Evolutionary conservation across 2,329 filamentous ascomycete genomes (phyloP).

Genomic region (Cercospora nicotianae): DNA sequence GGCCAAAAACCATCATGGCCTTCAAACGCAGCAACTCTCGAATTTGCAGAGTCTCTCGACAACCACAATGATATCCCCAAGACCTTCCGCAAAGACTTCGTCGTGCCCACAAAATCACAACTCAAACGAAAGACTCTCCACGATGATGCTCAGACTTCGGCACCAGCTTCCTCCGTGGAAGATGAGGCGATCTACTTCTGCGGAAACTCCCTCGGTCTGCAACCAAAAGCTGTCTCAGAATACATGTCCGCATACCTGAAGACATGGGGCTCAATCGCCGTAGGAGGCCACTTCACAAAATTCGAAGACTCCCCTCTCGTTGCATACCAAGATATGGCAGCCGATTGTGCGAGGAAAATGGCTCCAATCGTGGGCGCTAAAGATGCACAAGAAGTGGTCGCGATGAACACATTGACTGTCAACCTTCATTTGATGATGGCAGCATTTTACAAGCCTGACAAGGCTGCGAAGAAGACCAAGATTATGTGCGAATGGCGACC

Average conservation of each 20-base stretch:
- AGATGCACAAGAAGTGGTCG: slow-evolving; percentile 69
- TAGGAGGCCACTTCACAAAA: slow-evolving; percentile 68
- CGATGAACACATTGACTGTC: slow-evolving; percentile 82
- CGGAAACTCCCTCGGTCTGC: slow-evolving; percentile 84
- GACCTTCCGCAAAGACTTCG: slow-evolving; percentile 57
- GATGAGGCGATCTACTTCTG: slow-evolving; percentile 73
- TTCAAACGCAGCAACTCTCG: slow-evolving; percentile 28
- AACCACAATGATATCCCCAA: slow-evolving; percentile 23
- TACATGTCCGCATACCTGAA: slow-evolving; percentile 72
- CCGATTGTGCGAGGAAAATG: slow-evolving; percentile 67
- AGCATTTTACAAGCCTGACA: slow-evolving; percentile 70
- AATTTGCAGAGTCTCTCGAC: slow-evolving; percentile 33
- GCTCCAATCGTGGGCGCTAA: slow-evolving; percentile 71
- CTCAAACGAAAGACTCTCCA: slow-evolving; percentile 62
- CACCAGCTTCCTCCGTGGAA: slow-evolving; percentile 21
- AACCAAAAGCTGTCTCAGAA: slow-evolving; percentile 66
- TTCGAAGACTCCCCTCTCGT: slow-evolving; percentile 63
- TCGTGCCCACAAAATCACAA: slow-evolving; percentile 72
- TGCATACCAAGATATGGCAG: slow-evolving; percentile 77
- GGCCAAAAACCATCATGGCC: slow-evolving; percentile 31
- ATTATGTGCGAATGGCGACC: slow-evolving; percentile 85
- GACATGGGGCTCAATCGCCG: slow-evolving; percentile 81
- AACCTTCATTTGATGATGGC: slow-evolving; percentile 84
- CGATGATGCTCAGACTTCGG: slow-evolving; percentile 27
- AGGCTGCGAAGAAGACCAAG: slow-evolving; percentile 64